Base-by-base conservation (phyloP, 163 green algal genomes). In the Volvox carteri region DNA sequence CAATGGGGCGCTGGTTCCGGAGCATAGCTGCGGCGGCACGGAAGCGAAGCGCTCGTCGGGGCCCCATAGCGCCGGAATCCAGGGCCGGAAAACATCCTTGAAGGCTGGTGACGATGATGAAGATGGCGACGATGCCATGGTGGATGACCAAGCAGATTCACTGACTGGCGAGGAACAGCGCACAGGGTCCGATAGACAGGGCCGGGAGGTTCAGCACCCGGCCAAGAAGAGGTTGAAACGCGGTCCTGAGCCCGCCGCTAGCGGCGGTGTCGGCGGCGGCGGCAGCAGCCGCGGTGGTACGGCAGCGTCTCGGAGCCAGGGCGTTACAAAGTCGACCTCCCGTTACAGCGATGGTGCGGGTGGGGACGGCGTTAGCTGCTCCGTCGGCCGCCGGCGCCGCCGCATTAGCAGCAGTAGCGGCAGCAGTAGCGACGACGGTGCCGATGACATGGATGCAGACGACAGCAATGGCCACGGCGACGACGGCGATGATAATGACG, bases 171-270 rank as follows among this genome's bases (percentile, higher is more conserved):
- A 65, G 54, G 54, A 65, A 65, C 54, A 65, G 19, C 19, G 54
- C 25, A 73, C 16, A 41, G 25, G n/a, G 62, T 33, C n/a, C n/a
- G n/a, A n/a, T n/a, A n/a, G n/a, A n/a, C n/a, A n/a, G n/a, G n/a
- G n/a, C n/a, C n/a, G n/a, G n/a, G n/a, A n/a, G n/a, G n/a, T n/a
- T n/a, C n/a, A n/a, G n/a, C n/a, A n/a, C n/a, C n/a, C n/a, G n/a
- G n/a, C n/a, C n/a, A n/a, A n/a, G n/a, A 75, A 46, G 65, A 75
- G 65, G 30, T 48, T 75, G 65, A 75, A 42, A 33, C 16, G 65
- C 30, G 16, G 37, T 72, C 60, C 60, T 35, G 18, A 33, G 19
- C 28, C 54, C n/a, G 60, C 19, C 19, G 37, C 25, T 28, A 72
- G n/a, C 60, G 60, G 14, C 23, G 28, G 60, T 7, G 60, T 37